Conservation (phyloP, 495 filamentous ascomycete species). For the Xylaria bambusicola region DNA sequence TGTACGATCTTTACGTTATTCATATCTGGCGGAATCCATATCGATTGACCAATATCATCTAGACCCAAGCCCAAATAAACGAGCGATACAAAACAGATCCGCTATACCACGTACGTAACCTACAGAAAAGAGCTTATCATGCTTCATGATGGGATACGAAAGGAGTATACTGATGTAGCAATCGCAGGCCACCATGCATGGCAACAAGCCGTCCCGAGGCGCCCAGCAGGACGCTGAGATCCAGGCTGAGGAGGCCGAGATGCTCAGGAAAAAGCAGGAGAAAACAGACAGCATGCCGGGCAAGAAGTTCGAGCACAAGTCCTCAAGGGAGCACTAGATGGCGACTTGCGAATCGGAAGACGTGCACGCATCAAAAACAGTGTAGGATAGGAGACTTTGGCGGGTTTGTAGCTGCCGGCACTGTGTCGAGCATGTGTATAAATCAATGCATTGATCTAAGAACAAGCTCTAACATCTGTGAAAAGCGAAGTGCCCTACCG, state of each 20-base stretch:
- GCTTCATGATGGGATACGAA: neutral
- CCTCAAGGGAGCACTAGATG: conserved; percentile 2
- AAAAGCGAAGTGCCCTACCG: too few relatives aligned
- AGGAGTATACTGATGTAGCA: conserved; percentile 2
- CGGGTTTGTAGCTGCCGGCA: too few relatives aligned
- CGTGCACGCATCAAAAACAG: too few relatives aligned
- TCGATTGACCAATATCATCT: neutral
- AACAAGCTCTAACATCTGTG: too few relatives aligned
- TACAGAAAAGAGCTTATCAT: too few relatives aligned
- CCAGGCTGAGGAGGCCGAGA: conserved; percentile 68
- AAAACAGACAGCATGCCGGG: conserved; percentile 30
- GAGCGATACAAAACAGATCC: conserved; percentile 32
- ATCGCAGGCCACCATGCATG: conserved; percentile 65
- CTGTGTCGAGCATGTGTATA: too few relatives aligned
- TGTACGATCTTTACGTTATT: conserved; percentile 9
- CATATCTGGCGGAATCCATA: neutral
- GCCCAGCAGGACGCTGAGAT: conserved; percentile 72
- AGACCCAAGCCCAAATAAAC: conserved; percentile 24
- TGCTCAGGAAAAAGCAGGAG: conserved; percentile 60
- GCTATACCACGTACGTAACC: conserved; percentile 25
- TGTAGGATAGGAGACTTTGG: too few relatives aligned
- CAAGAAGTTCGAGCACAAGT: conserved; percentile 22
- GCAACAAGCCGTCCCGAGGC: conserved; percentile 69
- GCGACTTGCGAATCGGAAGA: neutral
- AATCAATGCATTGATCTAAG: too few relatives aligned